A percentile compares a stretch with the other conserved stretches of the same genome.
Conservation (phyloP, 2,329 filamentous ascomycete genomes). For the Phaeosphaeria sp. region DNA sequence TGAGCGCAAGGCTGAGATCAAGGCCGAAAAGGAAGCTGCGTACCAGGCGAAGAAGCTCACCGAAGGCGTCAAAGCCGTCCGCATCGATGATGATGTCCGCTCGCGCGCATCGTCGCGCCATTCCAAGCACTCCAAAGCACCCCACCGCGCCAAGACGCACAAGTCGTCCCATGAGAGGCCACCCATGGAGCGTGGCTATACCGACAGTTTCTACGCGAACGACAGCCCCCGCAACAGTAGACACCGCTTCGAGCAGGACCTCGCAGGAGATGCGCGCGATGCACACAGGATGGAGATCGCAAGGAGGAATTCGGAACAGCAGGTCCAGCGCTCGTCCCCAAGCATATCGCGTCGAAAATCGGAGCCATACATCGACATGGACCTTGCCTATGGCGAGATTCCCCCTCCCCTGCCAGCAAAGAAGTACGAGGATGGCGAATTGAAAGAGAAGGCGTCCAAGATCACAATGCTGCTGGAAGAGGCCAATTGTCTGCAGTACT, state of each 20-base stretch:
- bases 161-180: conserved; percentile 33
- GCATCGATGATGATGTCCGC: conserved; percentile 45
- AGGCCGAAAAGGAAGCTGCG: conserved; percentile 69
- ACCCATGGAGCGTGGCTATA: conserved; percentile 52
- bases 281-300: conserved; percentile 49
- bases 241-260: conserved; percentile 41
- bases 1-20: conserved; percentile 84
- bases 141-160: conserved; percentile 35
- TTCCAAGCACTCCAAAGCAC: conserved; percentile 31
- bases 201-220: conserved; percentile 55
- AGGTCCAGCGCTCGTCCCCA: conserved; percentile 15
- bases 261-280: conserved; percentile 35
- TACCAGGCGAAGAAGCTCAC: conserved; percentile 65
- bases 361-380: conserved; percentile 75
- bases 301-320: conserved; percentile 52
- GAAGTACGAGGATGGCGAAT: conserved; percentile 61
- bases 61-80: conserved; percentile 61
- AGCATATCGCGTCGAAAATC: conserved; percentile 46
- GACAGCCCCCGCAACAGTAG: conserved; percentile 32
- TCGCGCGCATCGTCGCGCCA: conserved; percentile 40
- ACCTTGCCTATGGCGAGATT: conserved; percentile 87
- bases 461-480: conserved; percentile 83
- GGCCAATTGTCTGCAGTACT: conserved; percentile 86
- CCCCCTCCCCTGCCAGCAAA: conserved; percentile 69
- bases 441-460: conserved; percentile 72